Evolutionary conservation across 1,284 basidiomycete species (phyloP).

Genomic region (Polyporus tsugae): DNA sequence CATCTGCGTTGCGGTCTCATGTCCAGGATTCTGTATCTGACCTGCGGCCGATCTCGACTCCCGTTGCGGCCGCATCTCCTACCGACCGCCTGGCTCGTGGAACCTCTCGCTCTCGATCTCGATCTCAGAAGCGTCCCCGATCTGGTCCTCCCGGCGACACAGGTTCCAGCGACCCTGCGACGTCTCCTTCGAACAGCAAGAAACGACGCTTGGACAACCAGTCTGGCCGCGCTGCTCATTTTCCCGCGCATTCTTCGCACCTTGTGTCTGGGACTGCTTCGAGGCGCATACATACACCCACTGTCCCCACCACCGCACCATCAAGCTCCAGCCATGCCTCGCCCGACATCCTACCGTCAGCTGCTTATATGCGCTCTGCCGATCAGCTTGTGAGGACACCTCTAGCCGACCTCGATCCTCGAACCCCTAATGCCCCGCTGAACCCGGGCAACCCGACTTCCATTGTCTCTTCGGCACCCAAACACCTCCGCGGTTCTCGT

Average conservation of each 20-base stretch:
- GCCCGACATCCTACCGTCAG: background rate
- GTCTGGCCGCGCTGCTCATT: background rate
- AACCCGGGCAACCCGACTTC: background rate
- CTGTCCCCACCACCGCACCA: background rate
- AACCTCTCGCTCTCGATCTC: background rate
- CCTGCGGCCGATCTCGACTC: constrained; percentile 5
- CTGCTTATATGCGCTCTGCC: background rate
- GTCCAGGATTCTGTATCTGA: constrained; percentile 48
- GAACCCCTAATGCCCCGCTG: background rate
- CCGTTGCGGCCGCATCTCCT: background rate
- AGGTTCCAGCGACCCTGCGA: background rate
- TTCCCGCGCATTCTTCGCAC: background rate
- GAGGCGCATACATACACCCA: background rate
- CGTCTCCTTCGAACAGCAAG: constrained; percentile 13
- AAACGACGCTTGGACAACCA: constrained; percentile 25
- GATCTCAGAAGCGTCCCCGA: background rate
- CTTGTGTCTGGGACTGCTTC: background rate
- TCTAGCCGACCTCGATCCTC: constrained; percentile 17
- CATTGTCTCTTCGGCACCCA: background rate
- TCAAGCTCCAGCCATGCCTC: background rate
- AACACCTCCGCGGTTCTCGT: background rate
- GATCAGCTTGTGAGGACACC: constrained; percentile 12
- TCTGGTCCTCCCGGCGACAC: background rate
- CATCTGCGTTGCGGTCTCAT: constrained; percentile 38
- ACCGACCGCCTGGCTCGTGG: background rate